phyloP scores from a whole-genome alignment of 345 rosid genomes.

The Eutrema heterophyllum region DNA sequence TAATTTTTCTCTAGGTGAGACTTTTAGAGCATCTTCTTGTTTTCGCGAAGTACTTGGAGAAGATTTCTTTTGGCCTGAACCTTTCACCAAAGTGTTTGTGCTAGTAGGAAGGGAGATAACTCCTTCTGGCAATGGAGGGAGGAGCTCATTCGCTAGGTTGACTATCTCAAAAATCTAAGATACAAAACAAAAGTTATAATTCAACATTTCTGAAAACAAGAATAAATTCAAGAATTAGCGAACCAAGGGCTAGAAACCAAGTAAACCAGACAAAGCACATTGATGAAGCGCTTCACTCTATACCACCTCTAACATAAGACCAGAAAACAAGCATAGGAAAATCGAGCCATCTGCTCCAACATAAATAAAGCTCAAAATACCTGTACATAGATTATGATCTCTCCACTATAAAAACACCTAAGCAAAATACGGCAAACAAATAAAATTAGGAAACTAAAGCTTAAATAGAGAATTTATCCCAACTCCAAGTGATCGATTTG shows the following conservation, averaged over 20 bases:
- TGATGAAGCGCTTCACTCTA: neutral
- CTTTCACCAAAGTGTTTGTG: conserved; percentile 63
- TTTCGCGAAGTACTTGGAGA: conserved; percentile 61
- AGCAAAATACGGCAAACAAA: neutral
- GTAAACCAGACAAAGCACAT: neutral
- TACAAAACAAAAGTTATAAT: conserved; percentile 5
- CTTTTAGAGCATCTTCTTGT: conserved; percentile 55
- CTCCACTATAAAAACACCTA: conserved; percentile 1
- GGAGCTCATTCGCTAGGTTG: conserved; percentile 97
- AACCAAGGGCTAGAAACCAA: neutral
- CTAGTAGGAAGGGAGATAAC: conserved; percentile 80
- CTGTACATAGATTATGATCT: neutral
- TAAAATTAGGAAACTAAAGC: neutral
- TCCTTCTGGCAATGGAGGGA: conserved; percentile 94
- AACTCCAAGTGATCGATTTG: neutral
- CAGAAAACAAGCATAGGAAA: neutral
- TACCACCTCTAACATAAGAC: neutral
- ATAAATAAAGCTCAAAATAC: neutral
- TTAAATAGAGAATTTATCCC: neutral
- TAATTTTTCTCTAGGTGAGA: conserved; percentile 80
- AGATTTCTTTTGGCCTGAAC: conserved; percentile 63
- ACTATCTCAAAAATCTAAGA: conserved; percentile 95
- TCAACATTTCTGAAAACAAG: neutral
- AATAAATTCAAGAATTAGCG: neutral
- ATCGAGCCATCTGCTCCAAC: neutral